These are phyloP conservation scores for Alternaria brassicae DNA, from an alignment of 2,329 filamentous ascomycete species.

Conservation along the genomic window DNA sequence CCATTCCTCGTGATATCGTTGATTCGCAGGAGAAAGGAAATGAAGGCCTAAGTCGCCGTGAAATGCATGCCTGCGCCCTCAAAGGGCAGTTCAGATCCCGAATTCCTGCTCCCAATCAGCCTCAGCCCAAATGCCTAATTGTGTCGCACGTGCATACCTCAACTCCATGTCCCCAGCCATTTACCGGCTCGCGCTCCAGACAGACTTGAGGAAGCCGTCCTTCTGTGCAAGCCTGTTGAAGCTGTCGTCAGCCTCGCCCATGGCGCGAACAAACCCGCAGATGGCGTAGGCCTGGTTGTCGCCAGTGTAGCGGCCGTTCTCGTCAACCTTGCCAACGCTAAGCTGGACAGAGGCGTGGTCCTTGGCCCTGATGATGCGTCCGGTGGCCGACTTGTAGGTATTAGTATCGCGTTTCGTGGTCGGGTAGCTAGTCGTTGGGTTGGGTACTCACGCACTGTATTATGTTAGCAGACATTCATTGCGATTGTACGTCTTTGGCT, in stretches of 20 bases:
- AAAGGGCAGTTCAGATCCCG: slow-evolving; percentile 37
- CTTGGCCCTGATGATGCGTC: slow-evolving; percentile 99
- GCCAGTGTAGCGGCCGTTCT: slow-evolving; percentile 95
- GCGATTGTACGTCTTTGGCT: neutral
- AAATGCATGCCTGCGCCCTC: slow-evolving; percentile 37
- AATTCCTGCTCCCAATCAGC: slow-evolving; percentile 39
- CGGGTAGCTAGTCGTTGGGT: slow-evolving; percentile 9
- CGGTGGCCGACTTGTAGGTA: slow-evolving; percentile 34
- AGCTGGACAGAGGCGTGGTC: slow-evolving; percentile 99
- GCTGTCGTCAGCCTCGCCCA: slow-evolving; percentile 97
- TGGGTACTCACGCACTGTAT: slow-evolving; percentile 50
- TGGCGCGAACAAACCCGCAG: slow-evolving; percentile 95
- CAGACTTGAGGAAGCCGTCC: slow-evolving; percentile 95
- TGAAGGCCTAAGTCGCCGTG: slow-evolving; percentile 39
- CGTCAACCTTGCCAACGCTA: slow-evolving; percentile 96
- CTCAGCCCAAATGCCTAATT: neutral
- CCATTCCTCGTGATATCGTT: slow-evolving; percentile 46
- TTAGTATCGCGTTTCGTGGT: slow-evolving; percentile 30
- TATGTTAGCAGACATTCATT: slow-evolving; percentile 1
- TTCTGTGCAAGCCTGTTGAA: slow-evolving; percentile 95
- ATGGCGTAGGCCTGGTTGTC: slow-evolving; percentile 98
- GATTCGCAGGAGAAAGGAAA: slow-evolving; percentile 36
- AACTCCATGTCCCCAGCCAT: slow-evolving; percentile 42
- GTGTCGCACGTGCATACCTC: slow-evolving; percentile 27
- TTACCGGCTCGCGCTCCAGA: slow-evolving; percentile 80